Evolutionary conservation across 2,329 filamentous ascomycete genomes (phyloP).

Genomic region (Epichloe amarillans): DNA sequence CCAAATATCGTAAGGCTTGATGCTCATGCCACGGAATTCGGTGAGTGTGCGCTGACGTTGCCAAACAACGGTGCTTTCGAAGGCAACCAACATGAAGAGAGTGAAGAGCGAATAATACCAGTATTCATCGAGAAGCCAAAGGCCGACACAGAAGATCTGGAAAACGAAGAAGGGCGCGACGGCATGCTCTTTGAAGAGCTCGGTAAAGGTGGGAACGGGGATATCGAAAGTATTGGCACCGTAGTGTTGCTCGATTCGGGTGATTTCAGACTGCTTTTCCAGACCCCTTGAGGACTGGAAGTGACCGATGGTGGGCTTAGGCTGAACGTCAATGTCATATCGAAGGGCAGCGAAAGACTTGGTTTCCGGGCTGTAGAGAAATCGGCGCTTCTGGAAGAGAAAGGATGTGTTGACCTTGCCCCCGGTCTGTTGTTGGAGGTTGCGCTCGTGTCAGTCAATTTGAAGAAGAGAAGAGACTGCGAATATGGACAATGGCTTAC

Average conservation of each 20-base stretch:
- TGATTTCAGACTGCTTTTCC: conserved; percentile 58
- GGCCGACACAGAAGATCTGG: conserved; percentile 93
- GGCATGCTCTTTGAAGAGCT: conserved; percentile 95
- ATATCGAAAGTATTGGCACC: conserved; percentile 95
- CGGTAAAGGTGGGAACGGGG: conserved; percentile 85
- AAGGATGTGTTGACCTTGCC: conserved; percentile 73
- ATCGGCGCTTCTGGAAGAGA: conserved; percentile 94
- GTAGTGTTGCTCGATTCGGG: conserved; percentile 79
- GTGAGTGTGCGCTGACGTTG: conserved; percentile 89
- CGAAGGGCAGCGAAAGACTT: conserved; percentile 68
- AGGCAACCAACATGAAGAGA: conserved; percentile 92
- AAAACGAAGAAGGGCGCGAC: conserved; percentile 99
- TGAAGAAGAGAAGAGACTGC: background rate
- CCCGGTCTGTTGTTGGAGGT: conserved; percentile 34
- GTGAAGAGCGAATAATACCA: conserved; percentile 99
- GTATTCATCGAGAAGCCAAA: conserved; percentile 98
- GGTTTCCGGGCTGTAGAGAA: conserved; percentile 63
- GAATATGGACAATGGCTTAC: conserved; percentile 21
- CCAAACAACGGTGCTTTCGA: conserved; percentile 98
- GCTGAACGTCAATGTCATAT: conserved; percentile 74
- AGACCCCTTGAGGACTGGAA: conserved; percentile 78
- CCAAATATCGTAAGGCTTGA: conserved; percentile 93
- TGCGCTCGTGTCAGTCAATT: background rate
- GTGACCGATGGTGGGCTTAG: conserved; percentile 61
- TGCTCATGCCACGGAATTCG: conserved; percentile 98